Evolutionary conservation across 352 stramenopile species (phyloP), one percentile per base, ranked within the genome.

Genomic region (Aphanomyces invadans): DNA sequence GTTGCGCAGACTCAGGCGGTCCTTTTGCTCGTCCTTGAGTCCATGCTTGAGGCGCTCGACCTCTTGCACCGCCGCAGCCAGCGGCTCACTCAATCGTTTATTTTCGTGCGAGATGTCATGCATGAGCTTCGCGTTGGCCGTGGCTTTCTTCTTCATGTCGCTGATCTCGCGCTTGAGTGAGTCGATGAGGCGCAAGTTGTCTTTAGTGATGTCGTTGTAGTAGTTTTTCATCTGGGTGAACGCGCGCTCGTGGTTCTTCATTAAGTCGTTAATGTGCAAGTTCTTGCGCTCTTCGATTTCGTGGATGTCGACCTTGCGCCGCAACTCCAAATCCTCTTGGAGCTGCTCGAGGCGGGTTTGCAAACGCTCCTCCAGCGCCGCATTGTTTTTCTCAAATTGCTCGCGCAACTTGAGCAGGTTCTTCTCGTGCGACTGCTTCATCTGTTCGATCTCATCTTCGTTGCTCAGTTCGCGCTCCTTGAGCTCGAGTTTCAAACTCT

Each of bases 231-330:
- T 97, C 79, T 97, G 88, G 7, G 78, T 83, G 70, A 96, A 96
- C 19, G 89, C 88, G 66, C 92, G 95, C 66, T 96, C 86, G 71
- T 97, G 91, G 75, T 97, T 97, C 67, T 87, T 86, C 82, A 97
- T 97, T 25, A 98, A 74, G 56, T 98, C 90, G 72, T 97, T 97
- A 67, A 98, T 97, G 78, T 98, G 92, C 53, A 96, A 62, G 65
- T 98, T 98, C 76, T 97, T 97, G 70, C 92, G 83, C 73, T 98
- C 92, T 55, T 97, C 88, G 45, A 97, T 96, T 74, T 97, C 89
- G 71, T 97, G 89, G 26, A 96, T 88, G 56, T 97, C 87, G 7
- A 96, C 89, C 74, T 97, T 98, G 51, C 88, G 80, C 17, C 88
- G 84, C 45, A 98, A 68, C 74, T 97, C 87, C 23, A 98, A 78